A percentile compares a stretch with the other conserved stretches of the same genome.
phyloP scores from a whole-genome alignment of 2,329 filamentous ascomycete species.

The Chaetomium sp. region DNA sequence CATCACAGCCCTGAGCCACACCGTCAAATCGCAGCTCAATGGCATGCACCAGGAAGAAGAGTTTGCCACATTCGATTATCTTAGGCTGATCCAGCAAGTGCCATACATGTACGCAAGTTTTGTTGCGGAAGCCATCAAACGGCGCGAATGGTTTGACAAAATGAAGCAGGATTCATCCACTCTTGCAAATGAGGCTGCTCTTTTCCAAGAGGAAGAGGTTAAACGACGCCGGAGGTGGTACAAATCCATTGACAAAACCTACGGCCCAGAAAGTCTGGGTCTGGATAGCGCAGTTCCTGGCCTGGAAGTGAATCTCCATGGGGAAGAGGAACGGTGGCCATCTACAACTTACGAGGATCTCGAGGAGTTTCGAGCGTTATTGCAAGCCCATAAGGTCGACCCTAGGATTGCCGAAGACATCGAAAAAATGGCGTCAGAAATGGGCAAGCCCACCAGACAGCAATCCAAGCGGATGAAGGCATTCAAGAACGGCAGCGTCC shows the following conservation, averaged over 20 bases:
- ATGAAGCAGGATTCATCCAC: slow-evolving; percentile 81
- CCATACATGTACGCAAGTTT: slow-evolving; percentile 88
- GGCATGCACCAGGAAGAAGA: slow-evolving; percentile 68
- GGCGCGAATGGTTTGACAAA: slow-evolving; percentile 87
- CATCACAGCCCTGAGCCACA: slow-evolving; percentile 69
- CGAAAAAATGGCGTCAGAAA: slow-evolving; percentile 66
- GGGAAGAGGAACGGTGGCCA: slow-evolving; percentile 77
- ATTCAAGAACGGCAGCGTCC: slow-evolving; percentile 93
- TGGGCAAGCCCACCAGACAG: slow-evolving; percentile 76
- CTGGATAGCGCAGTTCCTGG: slow-evolving; percentile 64
- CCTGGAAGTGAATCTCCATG: slow-evolving; percentile 78
- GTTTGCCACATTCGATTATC: slow-evolving; percentile 70
- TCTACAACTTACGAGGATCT: slow-evolving; percentile 68
- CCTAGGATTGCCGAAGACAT: slow-evolving; percentile 64
- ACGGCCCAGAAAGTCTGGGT: slow-evolving; percentile 54
- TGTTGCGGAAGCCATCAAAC: slow-evolving; percentile 74
- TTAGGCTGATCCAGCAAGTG: slow-evolving; percentile 73
- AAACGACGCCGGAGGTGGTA: slow-evolving; percentile 87
- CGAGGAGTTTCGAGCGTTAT: slow-evolving; percentile 60
- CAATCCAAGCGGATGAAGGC: slow-evolving; percentile 82
- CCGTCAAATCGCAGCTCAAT: slow-evolving; percentile 65
- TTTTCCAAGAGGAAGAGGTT: slow-evolving; percentile 87
- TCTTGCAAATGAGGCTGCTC: slow-evolving; percentile 84
- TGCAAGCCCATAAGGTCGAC: slow-evolving; percentile 62
- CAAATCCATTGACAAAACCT: slow-evolving; percentile 71